These are phyloP conservation scores for Blastobotrys persicus DNA, from an alignment of 1,139 yeast genomes.

Conservation along the genomic window DNA sequence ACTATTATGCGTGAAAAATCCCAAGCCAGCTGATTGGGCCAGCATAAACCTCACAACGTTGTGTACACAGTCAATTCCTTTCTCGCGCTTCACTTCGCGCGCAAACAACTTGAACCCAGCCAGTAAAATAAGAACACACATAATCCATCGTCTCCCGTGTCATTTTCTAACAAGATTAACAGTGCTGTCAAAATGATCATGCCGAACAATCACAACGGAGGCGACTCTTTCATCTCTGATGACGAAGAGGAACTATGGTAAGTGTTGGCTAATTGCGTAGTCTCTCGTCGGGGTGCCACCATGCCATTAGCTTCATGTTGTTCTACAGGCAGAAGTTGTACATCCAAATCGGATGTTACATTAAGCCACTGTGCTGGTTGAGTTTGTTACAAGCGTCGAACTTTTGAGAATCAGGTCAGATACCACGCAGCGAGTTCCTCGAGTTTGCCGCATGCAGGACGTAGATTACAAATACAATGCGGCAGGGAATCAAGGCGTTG, in stretches of 20 bases:
- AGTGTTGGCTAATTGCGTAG: constrained; percentile 51
- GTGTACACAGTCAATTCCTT: background rate
- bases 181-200: constrained; percentile 15
- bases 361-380: no score
- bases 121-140: background rate
- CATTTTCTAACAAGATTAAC: background rate
- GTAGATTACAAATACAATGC: no score
- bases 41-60: constrained; percentile 6
- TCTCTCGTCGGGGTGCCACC: no score
- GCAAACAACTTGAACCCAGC: background rate
- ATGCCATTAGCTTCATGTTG: no score
- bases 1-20: background rate
- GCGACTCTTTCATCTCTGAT: constrained; percentile 63
- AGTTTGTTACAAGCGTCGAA: no score
- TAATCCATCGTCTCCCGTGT: background rate
- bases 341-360: no score
- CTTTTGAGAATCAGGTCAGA: no score
- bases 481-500: no score
- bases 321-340: no score
- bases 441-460: no score
- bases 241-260: constrained; percentile 78
- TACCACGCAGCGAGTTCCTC: no score
- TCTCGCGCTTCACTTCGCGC: background rate
- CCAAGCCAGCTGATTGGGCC: constrained; percentile 6
- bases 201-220: constrained; percentile 26